Conservation (phyloP, 345 rosid species). For the Eucalyptus curtisii region DNA sequence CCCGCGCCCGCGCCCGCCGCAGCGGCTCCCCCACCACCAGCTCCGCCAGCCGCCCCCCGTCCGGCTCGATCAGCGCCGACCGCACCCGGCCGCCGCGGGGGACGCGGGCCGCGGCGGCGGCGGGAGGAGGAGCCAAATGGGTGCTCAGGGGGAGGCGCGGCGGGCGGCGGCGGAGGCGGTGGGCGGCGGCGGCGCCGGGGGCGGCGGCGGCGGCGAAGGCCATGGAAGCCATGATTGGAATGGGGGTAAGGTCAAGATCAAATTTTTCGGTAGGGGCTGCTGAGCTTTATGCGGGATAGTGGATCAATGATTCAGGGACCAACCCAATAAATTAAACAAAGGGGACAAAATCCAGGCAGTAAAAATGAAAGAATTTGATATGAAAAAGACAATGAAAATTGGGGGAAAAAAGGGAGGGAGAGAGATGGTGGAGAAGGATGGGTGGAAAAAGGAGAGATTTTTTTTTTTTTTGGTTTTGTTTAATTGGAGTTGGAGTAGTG, state of each 20-base stretch:
- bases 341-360: background rate
- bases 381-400: background rate
- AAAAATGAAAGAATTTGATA: background rate
- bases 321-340: background rate
- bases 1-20: slow-evolving; percentile 39
- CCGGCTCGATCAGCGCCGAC: slow-evolving; percentile 64
- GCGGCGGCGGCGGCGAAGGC: background rate
- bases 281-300: background rate
- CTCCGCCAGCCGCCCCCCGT: slow-evolving; percentile 77
- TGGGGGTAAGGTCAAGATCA: background rate
- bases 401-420: background rate
- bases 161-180: background rate
- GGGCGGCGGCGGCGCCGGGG: background rate
- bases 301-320: background rate
- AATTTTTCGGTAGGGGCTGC: background rate
- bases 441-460: background rate
- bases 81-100: background rate
- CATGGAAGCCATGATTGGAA: background rate
- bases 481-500: background rate
- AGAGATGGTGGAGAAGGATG: background rate
- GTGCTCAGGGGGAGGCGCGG: background rate
- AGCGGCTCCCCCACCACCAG: slow-evolving; percentile 49
- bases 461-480: background rate
- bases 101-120: background rate
- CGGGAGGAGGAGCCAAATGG: background rate